Base-by-base conservation (phyloP, 129 eudicot genomes). In the Rutidosis leptorrhynchoides region DNA sequence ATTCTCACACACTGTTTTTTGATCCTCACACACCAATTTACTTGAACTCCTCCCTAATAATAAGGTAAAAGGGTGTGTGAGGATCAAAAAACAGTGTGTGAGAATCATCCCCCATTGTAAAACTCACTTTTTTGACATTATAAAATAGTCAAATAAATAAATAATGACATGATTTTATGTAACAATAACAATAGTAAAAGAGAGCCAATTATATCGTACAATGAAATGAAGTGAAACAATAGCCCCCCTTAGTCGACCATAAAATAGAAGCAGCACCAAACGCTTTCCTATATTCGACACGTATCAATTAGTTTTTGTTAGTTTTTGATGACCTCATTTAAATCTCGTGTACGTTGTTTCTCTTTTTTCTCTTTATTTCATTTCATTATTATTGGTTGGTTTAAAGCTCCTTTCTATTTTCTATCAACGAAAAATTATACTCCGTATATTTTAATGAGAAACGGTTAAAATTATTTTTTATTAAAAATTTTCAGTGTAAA, bases 321-420 rank as follows among this genome's bases (percentile, higher is more conserved):
- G 49, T 45, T 71, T 59, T 29, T 24, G 29, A 29, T 24, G 29
- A 46, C 60, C 48, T 48, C 60, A 62, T 71, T 60, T 71, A 25
- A 30, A 59, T 75, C 56, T 59, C 74, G 74, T 75, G 74, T 59
- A 30, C 53, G 9, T 75, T 23, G 46, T 40, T 63, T 63, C 59
- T 53, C 69, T 60, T 6, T 49, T 48, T 75, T 29, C 24, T 14
- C 64, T 49, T 52, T 35, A 15, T 68, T 74, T 68, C 58, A 75
- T n/a, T n/a, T n/a, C n/a, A n/a, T n/a, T n/a, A n/a, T 75, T 68
- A 68, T 75, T 75, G 70, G 74, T 60, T 67, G 74, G 74, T 62
- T 40, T 70, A 68, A 75, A 75, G 80, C 68, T 37, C 46, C 22
- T 75, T 74, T 75, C 52, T 49, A 33, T 68, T 60, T 75, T 55